Base-by-base conservation (phyloP, 148 eudicot genomes). In the Amaranthus hypochondriacus region DNA sequence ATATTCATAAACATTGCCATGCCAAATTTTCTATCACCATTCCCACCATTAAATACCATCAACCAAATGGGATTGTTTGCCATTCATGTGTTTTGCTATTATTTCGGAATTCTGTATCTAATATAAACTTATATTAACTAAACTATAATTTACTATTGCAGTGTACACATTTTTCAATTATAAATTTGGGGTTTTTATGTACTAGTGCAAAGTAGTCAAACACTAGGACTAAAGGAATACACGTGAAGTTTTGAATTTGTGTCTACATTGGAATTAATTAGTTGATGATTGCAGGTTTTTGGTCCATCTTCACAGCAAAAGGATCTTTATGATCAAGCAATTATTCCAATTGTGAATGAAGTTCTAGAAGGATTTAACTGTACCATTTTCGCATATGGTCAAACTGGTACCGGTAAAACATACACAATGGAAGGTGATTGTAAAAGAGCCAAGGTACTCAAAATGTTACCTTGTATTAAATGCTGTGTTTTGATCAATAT, bases 391-490 rank as follows among this genome's bases (percentile, higher is more conserved):
- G 99, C 99, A 0, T 96, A 96, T 87, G 99, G 99, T 39, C 99
- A 96, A 82, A 96, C 99, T 42, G 99, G 99, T 44, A 96, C 99
- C 1, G 99, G 99, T 66, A 96, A 96, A 85, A 96, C 99, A 9
- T 96, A 90, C 79, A 96, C 99, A 18, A 96, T 96, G 99, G 99
- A 96, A 80, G 98, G 98, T 13, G 97, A 91, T 55, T 89, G 97
- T 75, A 94, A 85, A 85, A 82, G 89, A 81, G 39, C 90, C 12
- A 96, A 96, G 99, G 99, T 96, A 72, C 53, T 18, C 2, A 28
- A 48, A 4, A 4, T 48, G 47, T 5, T 49, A 9, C 47, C 55
- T 1, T 61, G n/a, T 12, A 2, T 49, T 49, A n/a, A 44, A 5
- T 9, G 11, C 0, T 42, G n/a, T 2, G 5, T 70, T 13, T 18